phyloP scores from a whole-genome alignment of 192 early-diverging fungal species.

The Coemansia javaensis region DNA sequence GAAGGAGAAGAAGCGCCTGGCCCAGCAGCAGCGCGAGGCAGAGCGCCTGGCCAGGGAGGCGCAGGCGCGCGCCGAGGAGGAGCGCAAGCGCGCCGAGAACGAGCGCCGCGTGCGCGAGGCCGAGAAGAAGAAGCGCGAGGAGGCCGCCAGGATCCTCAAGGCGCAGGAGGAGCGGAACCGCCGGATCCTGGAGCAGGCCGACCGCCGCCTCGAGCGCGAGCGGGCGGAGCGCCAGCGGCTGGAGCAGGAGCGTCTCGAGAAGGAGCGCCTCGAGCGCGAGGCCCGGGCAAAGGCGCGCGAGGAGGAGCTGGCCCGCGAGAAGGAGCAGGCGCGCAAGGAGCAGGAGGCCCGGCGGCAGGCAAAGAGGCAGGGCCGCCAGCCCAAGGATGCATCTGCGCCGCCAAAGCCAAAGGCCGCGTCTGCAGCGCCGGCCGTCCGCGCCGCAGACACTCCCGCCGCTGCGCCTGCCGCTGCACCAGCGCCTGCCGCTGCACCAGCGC shows the following conservation, averaged over 20 bases:
- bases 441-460: too few relatives aligned
- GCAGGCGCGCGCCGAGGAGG: conserved; percentile 23
- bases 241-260: conserved; percentile 18
- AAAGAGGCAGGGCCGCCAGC: conserved; percentile 1
- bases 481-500: background rate
- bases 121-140: conserved; percentile 27
- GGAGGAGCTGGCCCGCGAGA: background rate
- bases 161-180: conserved; percentile 44
- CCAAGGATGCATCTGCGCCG: background rate
- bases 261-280: background rate
- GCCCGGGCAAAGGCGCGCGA: conserved; percentile 4
- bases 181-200: conserved; percentile 39
- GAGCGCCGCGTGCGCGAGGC: conserved; percentile 20
- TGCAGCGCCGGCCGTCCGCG: conserved; percentile 2
- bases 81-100: conserved; percentile 22
- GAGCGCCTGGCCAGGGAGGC: conserved; percentile 30
- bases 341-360: conserved; percentile 2
- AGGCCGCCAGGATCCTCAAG: conserved; percentile 16
- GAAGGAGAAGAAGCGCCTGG: conserved; percentile 52
- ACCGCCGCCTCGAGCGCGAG: conserved; percentile 32
- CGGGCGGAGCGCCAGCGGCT: conserved; percentile 13
- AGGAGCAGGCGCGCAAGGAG: conserved; percentile 1
- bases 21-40: conserved; percentile 42
- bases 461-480: background rate
- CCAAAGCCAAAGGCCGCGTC: background rate